Evolutionary conservation across 2,329 filamentous ascomycete species (phyloP).

Genomic region (Fusarium papillatum): DNA sequence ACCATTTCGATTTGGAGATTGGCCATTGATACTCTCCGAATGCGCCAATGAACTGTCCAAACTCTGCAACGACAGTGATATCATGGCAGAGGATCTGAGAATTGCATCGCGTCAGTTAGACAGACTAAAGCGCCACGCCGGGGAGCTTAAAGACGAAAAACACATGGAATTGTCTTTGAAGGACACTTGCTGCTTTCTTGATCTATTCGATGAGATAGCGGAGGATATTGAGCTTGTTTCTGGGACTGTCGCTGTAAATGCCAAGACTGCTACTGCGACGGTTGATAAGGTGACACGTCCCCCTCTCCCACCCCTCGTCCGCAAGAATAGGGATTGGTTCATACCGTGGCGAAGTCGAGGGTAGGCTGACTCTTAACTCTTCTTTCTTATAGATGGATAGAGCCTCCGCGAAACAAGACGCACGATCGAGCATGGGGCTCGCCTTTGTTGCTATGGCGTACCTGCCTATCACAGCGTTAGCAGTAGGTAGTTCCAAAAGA

Average conservation of each 20-base stretch:
- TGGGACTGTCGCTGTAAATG: background rate
- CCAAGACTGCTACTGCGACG: background rate
- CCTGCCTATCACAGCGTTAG: background rate
- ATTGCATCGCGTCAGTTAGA: background rate
- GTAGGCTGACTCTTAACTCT: background rate
- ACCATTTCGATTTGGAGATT: background rate
- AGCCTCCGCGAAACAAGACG: background rate
- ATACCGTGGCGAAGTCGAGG: background rate
- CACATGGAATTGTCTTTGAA: accelerated
- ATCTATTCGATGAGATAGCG: background rate
- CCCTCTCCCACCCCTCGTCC: background rate
- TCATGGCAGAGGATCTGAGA: background rate
- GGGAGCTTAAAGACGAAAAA: too few species aligned
- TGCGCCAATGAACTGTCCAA: accelerated
- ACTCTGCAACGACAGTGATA: background rate
- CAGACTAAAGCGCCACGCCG: background rate
- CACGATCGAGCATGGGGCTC: background rate
- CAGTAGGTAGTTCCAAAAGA: background rate
- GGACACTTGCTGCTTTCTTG: background rate
- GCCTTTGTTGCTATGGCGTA: background rate
- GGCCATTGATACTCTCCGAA: background rate
- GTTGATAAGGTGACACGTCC: background rate
- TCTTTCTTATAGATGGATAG: background rate
- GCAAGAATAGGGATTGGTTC: background rate
- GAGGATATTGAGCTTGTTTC: background rate